phyloP scores from a whole-genome alignment of 2,329 filamentous ascomycete species.

The Mariannaea elegans region DNA sequence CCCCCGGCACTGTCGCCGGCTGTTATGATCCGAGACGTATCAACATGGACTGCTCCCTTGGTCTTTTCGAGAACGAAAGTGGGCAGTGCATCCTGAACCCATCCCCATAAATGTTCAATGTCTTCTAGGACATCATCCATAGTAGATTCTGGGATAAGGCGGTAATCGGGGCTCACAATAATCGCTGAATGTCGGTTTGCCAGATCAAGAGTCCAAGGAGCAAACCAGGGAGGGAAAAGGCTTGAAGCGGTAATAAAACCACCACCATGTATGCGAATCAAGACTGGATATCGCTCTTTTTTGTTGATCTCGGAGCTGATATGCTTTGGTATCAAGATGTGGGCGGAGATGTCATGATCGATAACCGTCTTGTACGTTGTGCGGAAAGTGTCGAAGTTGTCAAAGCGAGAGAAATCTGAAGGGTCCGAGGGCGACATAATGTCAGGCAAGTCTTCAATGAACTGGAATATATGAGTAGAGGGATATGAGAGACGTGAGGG shows the following conservation, averaged over 20 bases:
- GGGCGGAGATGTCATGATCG: not conserved
- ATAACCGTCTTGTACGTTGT: slow-evolving; percentile 7
- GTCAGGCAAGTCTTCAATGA: not conserved
- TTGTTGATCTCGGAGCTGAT: not conserved
- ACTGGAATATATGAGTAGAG: no score
- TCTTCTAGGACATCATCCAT: slow-evolving; percentile 8
- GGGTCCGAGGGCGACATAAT: not conserved
- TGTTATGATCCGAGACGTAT: not conserved
- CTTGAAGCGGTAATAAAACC: not conserved
- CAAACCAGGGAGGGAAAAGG: slow-evolving; percentile 8
- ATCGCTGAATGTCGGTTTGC: slow-evolving; percentile 10
- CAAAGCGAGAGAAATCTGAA: not conserved
- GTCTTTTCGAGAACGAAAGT: not conserved
- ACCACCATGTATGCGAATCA: slow-evolving; percentile 4
- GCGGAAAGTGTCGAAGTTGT: not conserved
- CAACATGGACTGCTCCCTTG: not conserved
- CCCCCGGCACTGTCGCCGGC: slow-evolving; percentile 12
- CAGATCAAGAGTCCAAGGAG: slow-evolving; percentile 6
- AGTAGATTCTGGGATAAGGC: not conserved
- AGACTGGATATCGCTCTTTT: not conserved
- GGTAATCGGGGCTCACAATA: slow-evolving; percentile 4
- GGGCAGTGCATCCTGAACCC: not conserved
- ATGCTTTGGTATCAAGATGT: not conserved
- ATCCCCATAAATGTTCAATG: slow-evolving; percentile 7
- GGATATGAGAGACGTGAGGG: no score